Base-by-base conservation (phyloP, 257 asterid species). In the Jacaranda copaia region DNA sequence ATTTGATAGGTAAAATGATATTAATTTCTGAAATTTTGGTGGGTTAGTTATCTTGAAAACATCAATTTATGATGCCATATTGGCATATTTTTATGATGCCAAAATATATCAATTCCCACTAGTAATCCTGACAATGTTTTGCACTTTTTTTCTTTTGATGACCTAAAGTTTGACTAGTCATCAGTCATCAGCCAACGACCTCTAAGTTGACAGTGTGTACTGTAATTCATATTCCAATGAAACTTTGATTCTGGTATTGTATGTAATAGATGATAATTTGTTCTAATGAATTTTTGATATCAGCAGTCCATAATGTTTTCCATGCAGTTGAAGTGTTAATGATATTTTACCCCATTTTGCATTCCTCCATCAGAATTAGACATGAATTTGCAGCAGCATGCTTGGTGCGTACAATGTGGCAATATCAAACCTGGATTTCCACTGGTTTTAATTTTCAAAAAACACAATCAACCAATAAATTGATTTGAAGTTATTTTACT, bases 361-460 rank as follows among this genome's bases (percentile, higher is more conserved):
- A 40, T 49, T 69, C 14, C 20, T 59, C 57, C 7, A 12, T 58
- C 19, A 18, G 66, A 35, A n/a, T 46, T 35, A 32, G 64, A 46
- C 56, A n/a, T 46, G 66, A 55, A 77, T 25, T 25, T 25, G 32
- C 49, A 2, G 25, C 57, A 13, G 25, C 60, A 53, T 80, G 73
- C 19, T 75, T 53, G 57, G 6, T 38, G 55, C 2, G 68, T 48
- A 62, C 63, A 15, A 14, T 49, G 12, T 45, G 38, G 49, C 52
- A 25, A 25, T 25, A 25, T 25, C 32, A 25, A 25, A 25, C 32
- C 32, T 25, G 32, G 73, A 25, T 20, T 62, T 59, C 42, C 35
- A 4, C 69, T 51, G 51, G 15, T 64, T 73, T 79, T 39, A 15
- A 60, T 55, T 42, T 75, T 69, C 8, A 15, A 19, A 8, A 19